Evolutionary conservation across 768 basidiomycete genomes (phyloP).

Genomic region (Pisolithus sp.): DNA sequence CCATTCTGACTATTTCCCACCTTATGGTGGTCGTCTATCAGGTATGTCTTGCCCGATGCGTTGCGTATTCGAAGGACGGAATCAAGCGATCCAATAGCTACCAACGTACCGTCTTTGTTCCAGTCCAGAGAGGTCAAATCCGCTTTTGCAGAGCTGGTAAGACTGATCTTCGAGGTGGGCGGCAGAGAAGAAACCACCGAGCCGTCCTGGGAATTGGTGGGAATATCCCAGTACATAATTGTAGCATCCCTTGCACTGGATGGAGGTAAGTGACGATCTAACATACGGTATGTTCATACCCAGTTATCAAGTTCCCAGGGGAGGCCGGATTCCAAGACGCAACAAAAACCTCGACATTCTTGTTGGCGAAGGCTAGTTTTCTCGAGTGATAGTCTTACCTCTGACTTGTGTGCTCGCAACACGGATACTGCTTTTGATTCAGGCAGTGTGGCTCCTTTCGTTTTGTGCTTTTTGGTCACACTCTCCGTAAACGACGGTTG

Average conservation of each 20-base stretch:
- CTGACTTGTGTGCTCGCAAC: constrained; percentile 54
- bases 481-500: constrained; percentile 16
- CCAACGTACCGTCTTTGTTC: constrained; percentile 64
- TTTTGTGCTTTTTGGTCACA: constrained; percentile 28
- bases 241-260: constrained; percentile 69
- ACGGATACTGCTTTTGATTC: constrained; percentile 36
- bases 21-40: constrained; percentile 58
- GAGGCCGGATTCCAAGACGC: constrained; percentile 72
- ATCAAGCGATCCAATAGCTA: constrained; percentile 78
- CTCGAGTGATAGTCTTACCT: constrained; percentile 34
- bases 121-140: constrained; percentile 77
- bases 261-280: constrained; percentile 2
- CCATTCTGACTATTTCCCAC: constrained; percentile 27
- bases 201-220: constrained; percentile 29
- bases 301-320: constrained; percentile 59
- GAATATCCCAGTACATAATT: constrained; percentile 68
- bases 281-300: constrained; percentile 38
- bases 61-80: constrained; percentile 62
- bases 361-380: constrained; percentile 4
- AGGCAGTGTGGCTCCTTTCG: constrained; percentile 32
- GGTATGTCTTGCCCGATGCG: constrained; percentile 54
- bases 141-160: constrained; percentile 39
- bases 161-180: constrained; percentile 42
- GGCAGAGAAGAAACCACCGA: constrained; percentile 15
- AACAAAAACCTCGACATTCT: constrained; percentile 57